Evolutionary conservation across 805 yeast species (phyloP).

Genomic region (Yamadazyma nakazawae): DNA sequence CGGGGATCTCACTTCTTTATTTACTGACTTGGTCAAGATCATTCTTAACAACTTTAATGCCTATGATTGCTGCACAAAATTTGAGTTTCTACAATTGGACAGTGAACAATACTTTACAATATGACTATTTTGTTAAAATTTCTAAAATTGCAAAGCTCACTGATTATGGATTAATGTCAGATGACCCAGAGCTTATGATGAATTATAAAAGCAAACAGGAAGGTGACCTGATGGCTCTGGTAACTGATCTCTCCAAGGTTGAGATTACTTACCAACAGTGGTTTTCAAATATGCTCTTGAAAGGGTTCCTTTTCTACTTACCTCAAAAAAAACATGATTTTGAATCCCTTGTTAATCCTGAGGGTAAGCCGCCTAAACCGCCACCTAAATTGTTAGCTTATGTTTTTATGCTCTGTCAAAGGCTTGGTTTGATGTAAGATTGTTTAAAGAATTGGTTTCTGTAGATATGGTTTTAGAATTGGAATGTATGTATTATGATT

Average conservation of each 20-base stretch:
- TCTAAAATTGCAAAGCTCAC: slow-evolving; percentile 21
- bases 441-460: not conserved
- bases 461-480: not conserved
- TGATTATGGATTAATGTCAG: slow-evolving; percentile 37
- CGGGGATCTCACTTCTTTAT: slow-evolving; percentile 38
- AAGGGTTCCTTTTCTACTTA: not conserved
- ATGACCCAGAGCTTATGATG: slow-evolving; percentile 34
- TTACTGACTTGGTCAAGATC: slow-evolving; percentile 36
- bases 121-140: slow-evolving; percentile 27
- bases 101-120: slow-evolving; percentile 33
- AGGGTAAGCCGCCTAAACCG: not conserved
- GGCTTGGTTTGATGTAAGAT: not conserved
- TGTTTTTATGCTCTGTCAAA: slow-evolving; percentile 3
- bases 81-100: slow-evolving; percentile 40
- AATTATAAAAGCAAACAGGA: slow-evolving; percentile 2
- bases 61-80: slow-evolving; percentile 29
- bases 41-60: slow-evolving; percentile 35
- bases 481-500: no score
- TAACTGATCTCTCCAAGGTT: not conserved
- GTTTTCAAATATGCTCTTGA: slow-evolving; percentile 1
- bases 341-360: slow-evolving; percentile 3
- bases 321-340: not conserved
- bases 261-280: slow-evolving; percentile 1
- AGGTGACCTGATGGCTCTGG: not conserved
- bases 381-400: not conserved